These are phyloP conservation scores for Polychaeton citri DNA, from an alignment of 2,329 filamentous ascomycete genomes.

Conservation along the genomic window DNA sequence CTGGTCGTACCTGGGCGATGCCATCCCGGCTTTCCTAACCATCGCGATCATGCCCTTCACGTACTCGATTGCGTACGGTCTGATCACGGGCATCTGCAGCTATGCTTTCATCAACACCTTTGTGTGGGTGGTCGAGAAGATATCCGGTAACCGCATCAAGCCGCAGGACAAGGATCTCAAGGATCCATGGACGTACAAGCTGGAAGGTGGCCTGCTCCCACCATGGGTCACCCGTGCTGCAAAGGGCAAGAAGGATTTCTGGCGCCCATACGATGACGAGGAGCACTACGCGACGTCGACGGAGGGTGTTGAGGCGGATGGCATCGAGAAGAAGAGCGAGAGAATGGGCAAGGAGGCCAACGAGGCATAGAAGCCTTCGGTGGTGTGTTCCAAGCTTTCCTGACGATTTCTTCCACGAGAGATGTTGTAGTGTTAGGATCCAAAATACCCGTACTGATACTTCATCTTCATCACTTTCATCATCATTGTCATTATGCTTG, in stretches of 20 bases:
- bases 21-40: conserved; percentile 71
- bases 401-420: no score
- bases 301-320: background rate
- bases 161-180: conserved; percentile 64
- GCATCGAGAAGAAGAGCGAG: background rate
- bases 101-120: conserved; percentile 64
- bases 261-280: conserved; percentile 32
- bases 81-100: conserved; percentile 66
- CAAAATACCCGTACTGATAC: no score
- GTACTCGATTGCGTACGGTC: conserved; percentile 75
- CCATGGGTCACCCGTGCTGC: conserved; percentile 55
- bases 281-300: background rate
- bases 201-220: conserved; percentile 62
- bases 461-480: no score
- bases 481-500: no score
- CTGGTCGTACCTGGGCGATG: conserved; percentile 75
- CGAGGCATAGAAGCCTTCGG: no score
- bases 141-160: conserved; percentile 54
- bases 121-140: conserved; percentile 55
- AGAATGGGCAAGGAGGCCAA: background rate
- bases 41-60: conserved; percentile 82
- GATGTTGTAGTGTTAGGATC: no score
- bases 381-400: no score
- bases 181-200: conserved; percentile 67
- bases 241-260: conserved; percentile 61